phyloP scores from a whole-genome alignment of 1,284 basidiomycete genomes.

The Tylopilus orsonianus region DNA sequence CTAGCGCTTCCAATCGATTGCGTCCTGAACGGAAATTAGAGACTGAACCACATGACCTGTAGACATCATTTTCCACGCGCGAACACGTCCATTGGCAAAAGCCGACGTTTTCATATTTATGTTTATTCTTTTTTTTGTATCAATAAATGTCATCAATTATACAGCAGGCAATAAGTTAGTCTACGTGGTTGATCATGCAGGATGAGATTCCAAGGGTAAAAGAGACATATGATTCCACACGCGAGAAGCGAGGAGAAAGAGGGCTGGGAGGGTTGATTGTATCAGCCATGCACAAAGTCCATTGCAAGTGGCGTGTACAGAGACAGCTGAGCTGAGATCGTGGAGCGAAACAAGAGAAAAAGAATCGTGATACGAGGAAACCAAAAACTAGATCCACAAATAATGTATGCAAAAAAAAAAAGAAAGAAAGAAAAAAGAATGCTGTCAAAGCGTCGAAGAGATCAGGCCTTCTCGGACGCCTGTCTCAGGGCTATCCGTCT shows the following conservation, averaged over 20 bases:
- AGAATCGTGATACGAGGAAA: neutral
- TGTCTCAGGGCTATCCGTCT: conserved; percentile 28
- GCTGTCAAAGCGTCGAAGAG: conserved; percentile 17
- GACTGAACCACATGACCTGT: no score
- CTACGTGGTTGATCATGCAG: conserved; percentile 12
- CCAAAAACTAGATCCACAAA: conserved; percentile 10
- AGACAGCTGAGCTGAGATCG: neutral
- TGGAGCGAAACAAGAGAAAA: conserved; percentile 1
- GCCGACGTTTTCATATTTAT: no score
- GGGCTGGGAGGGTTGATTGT: conserved; percentile 3
- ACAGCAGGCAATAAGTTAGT: conserved; percentile 25
- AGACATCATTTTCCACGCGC: neutral
- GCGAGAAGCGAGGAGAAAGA: neutral
- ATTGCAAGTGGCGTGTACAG: conserved; percentile 3
- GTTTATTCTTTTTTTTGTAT: no score
- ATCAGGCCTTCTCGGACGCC: conserved; percentile 28
- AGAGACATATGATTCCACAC: neutral
- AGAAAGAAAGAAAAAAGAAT: neutral
- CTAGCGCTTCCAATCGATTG: no score
- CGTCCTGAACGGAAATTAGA: no score
- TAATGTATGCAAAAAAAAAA: conserved; percentile 23
- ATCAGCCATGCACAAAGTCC: conserved; percentile 9
- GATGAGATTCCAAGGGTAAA: conserved; percentile 1
- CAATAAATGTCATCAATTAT: no score
- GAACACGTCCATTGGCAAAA: neutral